These are phyloP conservation scores for Globisporangium takayamanum DNA, from an alignment of 352 stramenopile genomes.

Conservation along the genomic window DNA sequence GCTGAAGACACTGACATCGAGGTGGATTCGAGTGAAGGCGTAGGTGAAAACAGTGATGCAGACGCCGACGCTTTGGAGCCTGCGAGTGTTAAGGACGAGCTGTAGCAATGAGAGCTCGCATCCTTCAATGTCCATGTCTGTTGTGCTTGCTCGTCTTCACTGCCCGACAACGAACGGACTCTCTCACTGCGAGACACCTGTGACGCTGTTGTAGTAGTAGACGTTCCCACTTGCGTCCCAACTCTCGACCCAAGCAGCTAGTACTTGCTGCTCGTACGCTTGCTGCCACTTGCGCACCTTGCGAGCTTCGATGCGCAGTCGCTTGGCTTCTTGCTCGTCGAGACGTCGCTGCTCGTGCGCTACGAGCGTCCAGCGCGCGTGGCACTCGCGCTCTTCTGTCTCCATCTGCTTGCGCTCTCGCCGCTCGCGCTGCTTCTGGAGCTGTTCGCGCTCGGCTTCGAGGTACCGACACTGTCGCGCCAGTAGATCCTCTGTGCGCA, in stretches of 20 bases:
- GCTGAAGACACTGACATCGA: not conserved
- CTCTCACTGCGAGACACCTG: constrained; percentile 53
- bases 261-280: constrained; percentile 23
- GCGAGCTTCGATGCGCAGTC: constrained; percentile 24
- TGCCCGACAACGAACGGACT: constrained; percentile 11
- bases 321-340: constrained; percentile 26
- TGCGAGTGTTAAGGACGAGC: constrained; percentile 1
- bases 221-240: constrained; percentile 44
- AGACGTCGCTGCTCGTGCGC: constrained; percentile 18
- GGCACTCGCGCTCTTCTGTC: constrained; percentile 31
- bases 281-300: constrained; percentile 25
- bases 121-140: not conserved
- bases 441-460: constrained; percentile 24
- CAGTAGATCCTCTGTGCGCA: constrained; percentile 47
- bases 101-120: not conserved
- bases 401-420: constrained; percentile 38
- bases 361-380: constrained; percentile 26
- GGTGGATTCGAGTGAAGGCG: not conserved
- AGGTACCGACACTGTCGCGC: constrained; percentile 35
- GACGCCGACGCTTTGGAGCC: not conserved
- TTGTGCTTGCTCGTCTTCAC: not conserved
- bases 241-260: constrained; percentile 33
- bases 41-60: not conserved
- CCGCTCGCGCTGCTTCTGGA: constrained; percentile 29
- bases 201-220: constrained; percentile 62